Conservation (phyloP, 192 early-diverging fungal species). For the Backusella circina region DNA sequence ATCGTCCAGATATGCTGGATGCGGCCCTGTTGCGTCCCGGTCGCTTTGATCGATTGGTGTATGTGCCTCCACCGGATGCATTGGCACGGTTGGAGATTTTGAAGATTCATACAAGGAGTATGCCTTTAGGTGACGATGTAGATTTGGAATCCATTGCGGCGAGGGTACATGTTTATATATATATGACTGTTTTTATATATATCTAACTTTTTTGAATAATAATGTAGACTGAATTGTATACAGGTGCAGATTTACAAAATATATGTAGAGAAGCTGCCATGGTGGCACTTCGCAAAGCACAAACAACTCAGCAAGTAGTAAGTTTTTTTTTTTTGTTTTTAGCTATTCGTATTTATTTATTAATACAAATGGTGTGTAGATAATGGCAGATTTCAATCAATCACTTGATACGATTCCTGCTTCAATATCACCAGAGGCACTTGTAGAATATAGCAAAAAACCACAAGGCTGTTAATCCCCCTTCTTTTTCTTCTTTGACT, state of each 20-base stretch:
- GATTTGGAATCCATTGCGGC: slow-evolving; percentile 44
- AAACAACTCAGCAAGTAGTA: slow-evolving; percentile 4
- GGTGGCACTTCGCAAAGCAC: slow-evolving; percentile 33
- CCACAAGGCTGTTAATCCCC: not conserved
- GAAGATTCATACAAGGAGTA: slow-evolving; percentile 45
- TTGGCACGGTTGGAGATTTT: slow-evolving; percentile 45
- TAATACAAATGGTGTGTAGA: not conserved
- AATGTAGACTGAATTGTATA: slow-evolving; percentile 49
- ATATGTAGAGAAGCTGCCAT: slow-evolving; percentile 53
- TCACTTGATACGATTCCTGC: slow-evolving; percentile 17
- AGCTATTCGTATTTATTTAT: not conserved
- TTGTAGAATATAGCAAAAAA: slow-evolving; percentile 12
- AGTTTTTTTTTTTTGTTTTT: too few relatives aligned
- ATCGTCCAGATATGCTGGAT: slow-evolving; percentile 85
- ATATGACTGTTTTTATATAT: not conserved
- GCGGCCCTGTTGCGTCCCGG: slow-evolving; percentile 82
- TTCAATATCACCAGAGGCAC: slow-evolving; percentile 1
- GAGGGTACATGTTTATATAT: slow-evolving; percentile 27
- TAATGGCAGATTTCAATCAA: slow-evolving; percentile 15
- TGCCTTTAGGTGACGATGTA: slow-evolving; percentile 48
- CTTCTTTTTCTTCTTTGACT: not conserved
- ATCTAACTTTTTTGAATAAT: too few relatives aligned
- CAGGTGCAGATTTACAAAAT: slow-evolving; percentile 52
- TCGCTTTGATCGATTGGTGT: slow-evolving; percentile 77
- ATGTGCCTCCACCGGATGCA: slow-evolving; percentile 63